Evolutionary conservation across 2,329 filamentous ascomycete genomes (phyloP), one percentile per base, ranked within the genome.

Genomic region (Lachnellula occidentalis): DNA sequence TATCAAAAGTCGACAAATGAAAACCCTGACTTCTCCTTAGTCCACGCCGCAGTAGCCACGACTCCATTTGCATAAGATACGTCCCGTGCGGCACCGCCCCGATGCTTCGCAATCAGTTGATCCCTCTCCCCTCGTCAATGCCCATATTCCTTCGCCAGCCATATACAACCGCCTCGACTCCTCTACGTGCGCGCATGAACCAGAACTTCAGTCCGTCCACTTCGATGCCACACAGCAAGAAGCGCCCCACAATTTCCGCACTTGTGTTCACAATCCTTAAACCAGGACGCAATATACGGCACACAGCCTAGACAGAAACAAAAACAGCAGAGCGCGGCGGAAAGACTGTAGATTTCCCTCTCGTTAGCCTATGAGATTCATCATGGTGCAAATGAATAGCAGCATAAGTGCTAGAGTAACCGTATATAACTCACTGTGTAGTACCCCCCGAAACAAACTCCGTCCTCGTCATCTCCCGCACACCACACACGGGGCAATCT

Each of bases 261-360:
- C 58, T 72, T 72, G 61, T 75, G 73, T 64, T 72, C 66, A n/a
- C 72, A 71, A 45, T 75, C 72, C 62, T 75, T 75, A 57, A 71
- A 67, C 54, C 68, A 71, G 43, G 68, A 70, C 55, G 73, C 68
- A 24, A 73, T 22, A 52, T 75, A 75, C 1, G 73, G 73, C 34
- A 75, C 70, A 56, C 72, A 75, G 21, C 73, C 71, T 27, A 74
- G 54, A 55, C 69, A 71, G 56, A 57, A 42, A 41, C 56, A 55
- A 37, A 50, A 48, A 37, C 64, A 64, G 50, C 54, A 60, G 22
- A 64, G 50, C 4, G 60, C 9, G 14, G 63, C 61, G 15, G 55
- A 50, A 17, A 64, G 50, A 59, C 61, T 65, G 45, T 42, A 31
- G 27, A 31, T 31, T 12, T 31, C 4, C 9, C 9, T 31, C 27